Base-by-base conservation (phyloP, 345 rosid species). In the Rhodamnia argentea region DNA sequence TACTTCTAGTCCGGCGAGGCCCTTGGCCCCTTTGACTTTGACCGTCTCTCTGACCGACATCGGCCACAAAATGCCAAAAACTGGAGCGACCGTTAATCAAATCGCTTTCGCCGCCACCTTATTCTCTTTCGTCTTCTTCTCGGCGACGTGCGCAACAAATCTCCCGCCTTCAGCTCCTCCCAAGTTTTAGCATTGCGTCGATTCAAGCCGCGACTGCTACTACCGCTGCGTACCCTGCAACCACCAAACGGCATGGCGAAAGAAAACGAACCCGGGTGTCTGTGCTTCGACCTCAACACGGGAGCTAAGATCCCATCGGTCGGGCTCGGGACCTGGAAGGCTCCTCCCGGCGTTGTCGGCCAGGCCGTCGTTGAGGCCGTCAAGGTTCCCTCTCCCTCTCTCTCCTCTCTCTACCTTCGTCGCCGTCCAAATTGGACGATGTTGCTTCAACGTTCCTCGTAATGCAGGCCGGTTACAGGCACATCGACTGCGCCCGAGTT, bases 271-370 rank as follows among this genome's bases (percentile, higher is more conserved):
- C 52, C 83, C 56, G 93, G 76, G 26, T 89, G 87, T 23, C 56
- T 59, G 4, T 87, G 86, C 84, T 92, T 93, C 52, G 90, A 92
- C 70, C 94, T 93, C 14, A 93, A 93, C 84, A 92, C 92, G 0
- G 93, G 92, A 29, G 92, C 92, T 76, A 90, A 90, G 86, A 89
- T 92, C 23, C 93, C 94, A 2, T 86, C 93, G 4, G 90, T 89
- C 83, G 95, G 93, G 74, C 89, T 92, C n/a, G 95, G 94, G 58
- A 92, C 93, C 10, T 93, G 95, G 93, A 93, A 92, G 84, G 92
- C 92, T 58, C 84, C 91, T 51, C 92, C 92, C 0, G 94, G 94
- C 44, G 89, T 83, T 3, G 94, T 90, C 26, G 92, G 88, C 37
- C 87, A 91, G 57, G 90, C 90, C 42, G 90, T 92, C 58, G 87